phyloP scores from a whole-genome alignment of 2,329 filamentous ascomycete genomes.

The Anisogramma anomala region DNA sequence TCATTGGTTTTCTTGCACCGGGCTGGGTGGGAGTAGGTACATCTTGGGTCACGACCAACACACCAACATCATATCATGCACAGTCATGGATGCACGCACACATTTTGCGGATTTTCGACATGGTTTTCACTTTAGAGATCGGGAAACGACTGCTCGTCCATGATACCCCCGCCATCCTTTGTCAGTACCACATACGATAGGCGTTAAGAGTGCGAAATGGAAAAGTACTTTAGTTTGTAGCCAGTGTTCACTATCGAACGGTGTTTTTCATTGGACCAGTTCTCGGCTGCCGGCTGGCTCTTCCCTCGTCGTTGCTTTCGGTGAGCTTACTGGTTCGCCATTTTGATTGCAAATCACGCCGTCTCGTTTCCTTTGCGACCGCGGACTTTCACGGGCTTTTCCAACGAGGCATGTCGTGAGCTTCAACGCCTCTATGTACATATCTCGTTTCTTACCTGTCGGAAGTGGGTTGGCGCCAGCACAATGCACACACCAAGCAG shows the following conservation, averaged over 20 bases:
- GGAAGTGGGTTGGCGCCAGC: slow-evolving; percentile 10
- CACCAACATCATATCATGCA: not conserved
- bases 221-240: not conserved
- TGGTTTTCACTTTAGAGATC: not conserved
- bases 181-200: slow-evolving; percentile 7
- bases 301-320: too few species aligned
- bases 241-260: not conserved
- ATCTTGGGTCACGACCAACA: too few species aligned
- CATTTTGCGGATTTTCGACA: not conserved
- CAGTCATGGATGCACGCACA: not conserved
- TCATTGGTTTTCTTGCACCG: not conserved
- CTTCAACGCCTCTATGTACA: not conserved
- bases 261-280: not conserved
- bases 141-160: slow-evolving; percentile 5
- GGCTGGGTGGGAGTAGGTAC: not conserved
- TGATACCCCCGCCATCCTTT: slow-evolving; percentile 13
- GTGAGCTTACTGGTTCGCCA: too few species aligned
- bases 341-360: too few species aligned
- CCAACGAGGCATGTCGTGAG: too few species aligned
- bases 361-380: too few species aligned
- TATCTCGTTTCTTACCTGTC: not conserved
- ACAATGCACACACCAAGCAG: not conserved
- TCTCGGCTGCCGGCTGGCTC: too few species aligned
- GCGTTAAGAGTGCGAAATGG: slow-evolving; percentile 2
- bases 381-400: too few species aligned